Evolutionary conservation across 257 asterid genomes (phyloP).

Genomic region (Dorcoceras hygrometricum): DNA sequence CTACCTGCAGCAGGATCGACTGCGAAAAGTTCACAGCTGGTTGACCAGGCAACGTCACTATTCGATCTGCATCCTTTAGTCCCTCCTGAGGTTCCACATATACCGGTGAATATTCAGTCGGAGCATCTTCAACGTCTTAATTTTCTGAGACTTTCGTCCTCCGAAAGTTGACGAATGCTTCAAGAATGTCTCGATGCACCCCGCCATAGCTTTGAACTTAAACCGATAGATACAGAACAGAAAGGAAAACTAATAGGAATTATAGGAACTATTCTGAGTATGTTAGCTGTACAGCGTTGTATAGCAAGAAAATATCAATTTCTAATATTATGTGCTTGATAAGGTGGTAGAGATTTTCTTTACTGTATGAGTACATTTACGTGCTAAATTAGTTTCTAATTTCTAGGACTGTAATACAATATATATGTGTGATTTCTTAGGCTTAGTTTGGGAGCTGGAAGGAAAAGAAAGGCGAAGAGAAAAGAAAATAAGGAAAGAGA

Average conservation of each 20-base stretch:
- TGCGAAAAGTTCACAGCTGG: conserved; percentile 28
- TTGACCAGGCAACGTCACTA: conserved; percentile 33
- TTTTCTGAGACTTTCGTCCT: neutral
- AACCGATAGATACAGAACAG: conserved; percentile 17
- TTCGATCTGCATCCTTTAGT: conserved; percentile 25
- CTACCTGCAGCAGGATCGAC: conserved; percentile 33
- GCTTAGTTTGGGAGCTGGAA: too few species aligned
- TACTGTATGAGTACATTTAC: too few species aligned
- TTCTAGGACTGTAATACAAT: too few species aligned
- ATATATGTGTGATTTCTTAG: too few species aligned
- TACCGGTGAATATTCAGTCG: conserved; percentile 16
- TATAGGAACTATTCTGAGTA: too few species aligned
- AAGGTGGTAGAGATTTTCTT: too few species aligned
- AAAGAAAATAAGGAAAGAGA: too few species aligned
- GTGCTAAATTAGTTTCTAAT: too few species aligned
- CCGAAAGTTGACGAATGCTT: conserved; percentile 3
- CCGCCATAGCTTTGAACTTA: conserved; percentile 29
- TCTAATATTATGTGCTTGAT: too few species aligned
- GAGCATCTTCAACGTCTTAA: neutral
- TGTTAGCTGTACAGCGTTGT: too few species aligned
- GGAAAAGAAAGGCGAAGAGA: too few species aligned
- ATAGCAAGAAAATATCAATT: too few species aligned
- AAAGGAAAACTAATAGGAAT: conserved; percentile 13
- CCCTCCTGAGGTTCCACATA: conserved; percentile 25
- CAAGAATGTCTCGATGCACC: conserved; percentile 21